Evolutionary conservation across 2,329 filamentous ascomycete genomes (phyloP).

Genomic region (Colletotrichum sp.): DNA sequence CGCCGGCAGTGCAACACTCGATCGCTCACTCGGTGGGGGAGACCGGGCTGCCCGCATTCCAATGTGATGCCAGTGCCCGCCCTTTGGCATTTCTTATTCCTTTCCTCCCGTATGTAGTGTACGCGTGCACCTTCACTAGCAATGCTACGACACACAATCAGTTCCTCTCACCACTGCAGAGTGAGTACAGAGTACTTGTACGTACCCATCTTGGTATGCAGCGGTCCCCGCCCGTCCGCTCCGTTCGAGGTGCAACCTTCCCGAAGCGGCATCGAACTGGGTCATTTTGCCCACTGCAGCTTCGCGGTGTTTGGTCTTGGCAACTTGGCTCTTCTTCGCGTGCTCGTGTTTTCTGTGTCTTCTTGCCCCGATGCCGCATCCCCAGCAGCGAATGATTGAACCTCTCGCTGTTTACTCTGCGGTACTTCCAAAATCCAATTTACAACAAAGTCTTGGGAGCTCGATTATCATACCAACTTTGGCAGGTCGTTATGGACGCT

Average conservation of each 20-base stretch:
- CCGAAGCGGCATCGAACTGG: constrained; percentile 5
- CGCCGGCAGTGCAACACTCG: background rate
- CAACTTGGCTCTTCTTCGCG: background rate
- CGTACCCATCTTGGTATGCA: background rate
- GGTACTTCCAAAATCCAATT: background rate
- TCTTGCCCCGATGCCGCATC: background rate
- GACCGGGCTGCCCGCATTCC: background rate
- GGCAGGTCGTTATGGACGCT: constrained; percentile 6
- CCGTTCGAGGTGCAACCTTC: constrained; percentile 16
- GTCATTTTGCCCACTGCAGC: background rate
- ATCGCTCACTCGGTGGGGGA: background rate
- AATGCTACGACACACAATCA: background rate
- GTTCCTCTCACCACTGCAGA: background rate
- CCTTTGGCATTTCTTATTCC: background rate
- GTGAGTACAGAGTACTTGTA: background rate
- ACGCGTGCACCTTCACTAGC: background rate
- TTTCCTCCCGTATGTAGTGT: background rate
- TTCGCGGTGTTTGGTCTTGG: background rate
- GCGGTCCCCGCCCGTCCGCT: background rate
- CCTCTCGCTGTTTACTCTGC: background rate
- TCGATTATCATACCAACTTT: constrained; percentile 4
- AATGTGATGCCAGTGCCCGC: background rate
- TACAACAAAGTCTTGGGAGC: background rate
- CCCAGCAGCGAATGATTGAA: background rate
- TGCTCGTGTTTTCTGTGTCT: background rate